Base-by-base conservation (phyloP, 1,284 basidiomycete genomes). In the Takashimella koratensis region DNA sequence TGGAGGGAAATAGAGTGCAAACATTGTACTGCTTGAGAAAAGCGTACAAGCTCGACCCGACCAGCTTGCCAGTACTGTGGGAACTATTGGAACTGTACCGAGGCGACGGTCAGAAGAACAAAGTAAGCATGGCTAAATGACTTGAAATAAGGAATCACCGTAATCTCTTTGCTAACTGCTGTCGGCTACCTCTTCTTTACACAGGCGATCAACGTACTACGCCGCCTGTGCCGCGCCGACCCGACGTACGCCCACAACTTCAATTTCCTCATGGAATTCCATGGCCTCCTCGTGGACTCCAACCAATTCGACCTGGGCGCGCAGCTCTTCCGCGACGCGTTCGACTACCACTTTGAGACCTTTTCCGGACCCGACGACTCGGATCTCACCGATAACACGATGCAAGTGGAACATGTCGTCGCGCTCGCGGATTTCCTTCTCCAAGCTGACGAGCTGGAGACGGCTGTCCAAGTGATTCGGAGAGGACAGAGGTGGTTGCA, bases 1-100 rank as follows among this genome's bases (percentile, higher is more conserved):
- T 83, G 5, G 73, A 84, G 24, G 88, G 86, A 3, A 84, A 85
- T 55, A 81, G 83, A 43, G 86, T 91, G 51, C 92, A 98, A 74
- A 89, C 92, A 0, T 76, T 96, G 24, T 97, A 98, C 71, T 98
- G 95, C 69, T 88, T 89, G 65, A 81, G 86, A 0, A 94, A 97
- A 68, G 84, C 90, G 0, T 84, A 87, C 66, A 85, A 82, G 58
- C 79, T 88, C 23, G 87, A 94, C 66, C 86, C 88, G 4, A 79
- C 81, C 4, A 93, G 97, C 59, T 81, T 90, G 8, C 86, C 88
- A 56, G 86, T 88, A 1, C 81, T 95, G 22, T 97, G 91, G 90
- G 92, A 98, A 63, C 84, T 92, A 2, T 90, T 93, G 0, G 79
- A 83, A 3, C 80, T 97, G 5, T 86, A 92, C 4, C 86, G 86